These are phyloP conservation scores for Tetrapyrgos nigripes DNA, from an alignment of 1,284 basidiomycete species.

Conservation along the genomic window DNA sequence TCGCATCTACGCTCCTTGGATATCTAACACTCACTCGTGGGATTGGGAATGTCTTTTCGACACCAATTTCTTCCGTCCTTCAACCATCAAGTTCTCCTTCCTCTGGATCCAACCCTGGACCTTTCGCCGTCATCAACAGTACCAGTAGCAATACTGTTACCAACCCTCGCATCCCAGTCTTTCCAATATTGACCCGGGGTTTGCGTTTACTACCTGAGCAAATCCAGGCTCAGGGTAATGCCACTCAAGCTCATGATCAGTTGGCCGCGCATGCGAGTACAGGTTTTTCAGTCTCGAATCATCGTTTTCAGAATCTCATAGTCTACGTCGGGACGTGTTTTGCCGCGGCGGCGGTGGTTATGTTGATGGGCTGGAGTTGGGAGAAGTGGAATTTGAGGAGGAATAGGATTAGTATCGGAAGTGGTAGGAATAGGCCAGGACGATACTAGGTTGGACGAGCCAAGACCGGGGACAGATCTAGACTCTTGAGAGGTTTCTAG, in stretches of 20 bases:
- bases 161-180: no score
- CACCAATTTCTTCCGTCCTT: slow-evolving; percentile 45
- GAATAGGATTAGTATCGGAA: neutral
- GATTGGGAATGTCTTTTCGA: slow-evolving; percentile 48
- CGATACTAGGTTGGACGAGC: no score
- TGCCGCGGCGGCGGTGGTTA: slow-evolving; percentile 37
- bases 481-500: no score
- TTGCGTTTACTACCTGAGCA: no score
- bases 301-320: slow-evolving; percentile 37
- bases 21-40: slow-evolving; percentile 44
- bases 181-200: no score
- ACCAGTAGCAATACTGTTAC: no score
- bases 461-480: no score
- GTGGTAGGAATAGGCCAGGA: no score
- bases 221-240: no score
- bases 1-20: slow-evolving; percentile 42
- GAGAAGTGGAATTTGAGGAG: slow-evolving; percentile 3
- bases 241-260: no score
- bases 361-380: slow-evolving; percentile 30
- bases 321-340: slow-evolving; percentile 43
- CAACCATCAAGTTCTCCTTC: slow-evolving; percentile 1
- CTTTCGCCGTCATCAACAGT: neutral
- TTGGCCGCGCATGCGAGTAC: neutral
- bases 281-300: neutral
- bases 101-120: neutral